A percentile compares a stretch with the other conserved stretches of the same genome.
Conservation (phyloP, 2,329 filamentous ascomycete species). For the Xylariales sp. region DNA sequence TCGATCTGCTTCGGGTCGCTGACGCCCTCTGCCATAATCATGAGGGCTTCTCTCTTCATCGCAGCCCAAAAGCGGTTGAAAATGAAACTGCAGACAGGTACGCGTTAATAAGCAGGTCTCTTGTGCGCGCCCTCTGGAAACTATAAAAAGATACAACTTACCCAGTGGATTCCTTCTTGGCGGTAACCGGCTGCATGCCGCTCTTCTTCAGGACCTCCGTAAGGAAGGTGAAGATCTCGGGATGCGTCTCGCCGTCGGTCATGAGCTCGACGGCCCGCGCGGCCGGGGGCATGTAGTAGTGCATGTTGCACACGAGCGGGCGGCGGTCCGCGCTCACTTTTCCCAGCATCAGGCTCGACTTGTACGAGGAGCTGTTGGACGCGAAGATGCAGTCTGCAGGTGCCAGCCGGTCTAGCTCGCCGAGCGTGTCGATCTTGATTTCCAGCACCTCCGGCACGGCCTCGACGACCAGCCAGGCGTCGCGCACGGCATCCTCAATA, state of each 20-base stretch:
- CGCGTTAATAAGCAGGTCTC: no score
- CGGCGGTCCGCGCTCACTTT: conserved; percentile 33
- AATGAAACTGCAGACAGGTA: no score
- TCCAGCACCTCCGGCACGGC: conserved; percentile 45
- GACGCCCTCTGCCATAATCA: no score
- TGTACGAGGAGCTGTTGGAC: conserved; percentile 49
- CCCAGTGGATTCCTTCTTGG: conserved; percentile 42
- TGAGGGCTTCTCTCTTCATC: no score
- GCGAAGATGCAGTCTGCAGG: conserved; percentile 42
- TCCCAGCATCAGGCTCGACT: conserved; percentile 41
- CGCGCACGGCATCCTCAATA: conserved; percentile 32
- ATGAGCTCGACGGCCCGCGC: conserved; percentile 48
- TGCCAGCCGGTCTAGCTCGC: conserved; percentile 36
- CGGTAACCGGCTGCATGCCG: conserved; percentile 36
- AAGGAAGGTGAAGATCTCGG: conserved; percentile 40
- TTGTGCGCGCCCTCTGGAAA: no score
- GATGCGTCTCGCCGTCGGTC: conserved; percentile 41
- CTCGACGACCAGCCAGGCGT: conserved; percentile 51
- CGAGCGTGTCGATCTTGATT: conserved; percentile 44
- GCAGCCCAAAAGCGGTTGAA: no score
- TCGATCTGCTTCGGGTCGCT: no score
- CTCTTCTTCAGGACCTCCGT: conserved; percentile 31
- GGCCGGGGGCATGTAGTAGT: conserved; percentile 44
- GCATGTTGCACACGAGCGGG: conserved; percentile 39
- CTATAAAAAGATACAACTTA: background rate